phyloP scores from a whole-genome alignment of 371 early-diverging fungal genomes.

The Actinomucor elegans region DNA sequence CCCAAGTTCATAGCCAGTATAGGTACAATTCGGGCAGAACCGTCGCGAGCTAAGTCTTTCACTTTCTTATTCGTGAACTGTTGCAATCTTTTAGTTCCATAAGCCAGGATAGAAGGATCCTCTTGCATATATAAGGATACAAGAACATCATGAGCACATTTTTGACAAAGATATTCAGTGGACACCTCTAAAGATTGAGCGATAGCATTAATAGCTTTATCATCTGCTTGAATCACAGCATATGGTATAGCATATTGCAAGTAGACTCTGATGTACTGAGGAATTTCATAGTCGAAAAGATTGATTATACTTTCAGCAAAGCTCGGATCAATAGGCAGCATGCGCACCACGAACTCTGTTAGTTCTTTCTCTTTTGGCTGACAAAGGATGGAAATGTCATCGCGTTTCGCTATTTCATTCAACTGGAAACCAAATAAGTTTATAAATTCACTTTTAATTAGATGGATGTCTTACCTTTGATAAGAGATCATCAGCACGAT shows the following conservation, averaged over 20 bases:
- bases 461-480: no score
- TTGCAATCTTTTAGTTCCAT: background rate
- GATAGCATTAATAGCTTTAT: background rate
- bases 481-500: no score
- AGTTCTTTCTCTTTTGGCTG: background rate
- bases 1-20: constrained; percentile 7
- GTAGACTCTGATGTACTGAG: background rate
- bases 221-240: background rate
- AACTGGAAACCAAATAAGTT: background rate
- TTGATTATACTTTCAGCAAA: background rate
- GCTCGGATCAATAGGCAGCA: background rate
- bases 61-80: background rate
- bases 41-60: background rate
- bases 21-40: constrained; percentile 5
- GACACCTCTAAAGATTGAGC: background rate
- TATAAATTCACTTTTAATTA: no score
- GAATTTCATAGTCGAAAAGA: background rate
- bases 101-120: background rate
- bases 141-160: background rate
- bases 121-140: background rate
- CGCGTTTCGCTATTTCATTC: background rate
- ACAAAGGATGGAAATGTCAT: background rate
- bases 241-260: constrained; percentile 4
- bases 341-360: background rate
- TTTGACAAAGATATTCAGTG: background rate